A percentile compares a stretch with the other conserved stretches of the same genome.
phyloP scores from a whole-genome alignment of 2,329 filamentous ascomycete species.

The Clonostachys byssicola region DNA sequence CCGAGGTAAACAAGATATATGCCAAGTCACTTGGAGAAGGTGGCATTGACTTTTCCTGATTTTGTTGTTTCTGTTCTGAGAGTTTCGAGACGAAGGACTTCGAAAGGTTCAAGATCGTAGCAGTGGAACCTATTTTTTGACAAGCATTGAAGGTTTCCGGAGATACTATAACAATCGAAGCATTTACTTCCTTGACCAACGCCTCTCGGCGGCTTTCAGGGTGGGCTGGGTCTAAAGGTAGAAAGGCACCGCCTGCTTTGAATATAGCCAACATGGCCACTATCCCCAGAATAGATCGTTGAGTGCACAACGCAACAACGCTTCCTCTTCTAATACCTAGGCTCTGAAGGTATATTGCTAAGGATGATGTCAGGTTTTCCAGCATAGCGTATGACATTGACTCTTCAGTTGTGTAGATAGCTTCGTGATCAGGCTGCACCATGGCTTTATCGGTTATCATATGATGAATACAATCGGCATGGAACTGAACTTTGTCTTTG shows the following conservation, averaged over 20 bases:
- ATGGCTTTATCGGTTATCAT: background rate
- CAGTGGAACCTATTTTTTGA: background rate
- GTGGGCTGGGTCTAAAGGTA: slow-evolving; percentile 33
- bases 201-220: slow-evolving; percentile 17
- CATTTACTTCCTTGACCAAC: background rate
- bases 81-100: no score
- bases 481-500: background rate
- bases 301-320: slow-evolving; percentile 2
- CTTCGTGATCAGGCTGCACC: background rate
- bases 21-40: slow-evolving; percentile 34
- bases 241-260: slow-evolving; percentile 5
- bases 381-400: slow-evolving; percentile 1
- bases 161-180: background rate
- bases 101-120: no score
- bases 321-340: background rate
- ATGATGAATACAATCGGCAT: background rate
- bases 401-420: background rate
- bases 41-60: no score
- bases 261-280: slow-evolving; percentile 3
- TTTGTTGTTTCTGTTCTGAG: no score
- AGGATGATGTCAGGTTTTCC: background rate
- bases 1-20: slow-evolving; percentile 80
- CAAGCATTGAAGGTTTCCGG: background rate
- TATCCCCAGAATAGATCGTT: slow-evolving; percentile 2
- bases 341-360: background rate